Evolutionary conservation across 345 rosid species (phyloP).

Genomic region (Mercurialis annua): DNA sequence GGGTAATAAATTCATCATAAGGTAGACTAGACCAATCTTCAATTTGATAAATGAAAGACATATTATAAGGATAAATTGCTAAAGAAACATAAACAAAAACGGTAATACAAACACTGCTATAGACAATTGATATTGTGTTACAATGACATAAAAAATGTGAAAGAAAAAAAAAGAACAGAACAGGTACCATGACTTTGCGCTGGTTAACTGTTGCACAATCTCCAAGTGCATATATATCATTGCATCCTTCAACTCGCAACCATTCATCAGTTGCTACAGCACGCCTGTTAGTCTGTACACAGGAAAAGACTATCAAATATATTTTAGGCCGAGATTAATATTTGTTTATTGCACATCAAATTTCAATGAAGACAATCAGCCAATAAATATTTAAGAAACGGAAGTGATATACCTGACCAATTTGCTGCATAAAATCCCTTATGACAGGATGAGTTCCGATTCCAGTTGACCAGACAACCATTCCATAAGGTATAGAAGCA

Average conservation of each 20-base stretch:
- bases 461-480: conserved; percentile 99
- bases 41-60: background rate
- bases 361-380: background rate
- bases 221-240: conserved; percentile 80
- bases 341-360: background rate
- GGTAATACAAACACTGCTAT: background rate
- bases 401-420: conserved; percentile 71
- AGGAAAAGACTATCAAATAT: background rate
- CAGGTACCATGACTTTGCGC: conserved; percentile 89
- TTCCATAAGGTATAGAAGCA: conserved; percentile 73
- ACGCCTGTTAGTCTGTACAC: conserved; percentile 67
- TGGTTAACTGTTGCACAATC: conserved; percentile 98
- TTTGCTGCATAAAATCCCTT: conserved; percentile 84
- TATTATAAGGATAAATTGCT: background rate
- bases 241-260: conserved; percentile 80
- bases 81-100: background rate
- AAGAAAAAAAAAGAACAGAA: background rate
- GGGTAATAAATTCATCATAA: background rate
- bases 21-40: background rate
- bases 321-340: background rate
- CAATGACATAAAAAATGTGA: background rate
- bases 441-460: conserved; percentile 82
- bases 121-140: too few species aligned
- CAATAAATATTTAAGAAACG: background rate
- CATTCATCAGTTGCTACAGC: conserved; percentile 97